Conservation (phyloP, 352 stramenopile species). For the Globisporangium sylvaticum region DNA sequence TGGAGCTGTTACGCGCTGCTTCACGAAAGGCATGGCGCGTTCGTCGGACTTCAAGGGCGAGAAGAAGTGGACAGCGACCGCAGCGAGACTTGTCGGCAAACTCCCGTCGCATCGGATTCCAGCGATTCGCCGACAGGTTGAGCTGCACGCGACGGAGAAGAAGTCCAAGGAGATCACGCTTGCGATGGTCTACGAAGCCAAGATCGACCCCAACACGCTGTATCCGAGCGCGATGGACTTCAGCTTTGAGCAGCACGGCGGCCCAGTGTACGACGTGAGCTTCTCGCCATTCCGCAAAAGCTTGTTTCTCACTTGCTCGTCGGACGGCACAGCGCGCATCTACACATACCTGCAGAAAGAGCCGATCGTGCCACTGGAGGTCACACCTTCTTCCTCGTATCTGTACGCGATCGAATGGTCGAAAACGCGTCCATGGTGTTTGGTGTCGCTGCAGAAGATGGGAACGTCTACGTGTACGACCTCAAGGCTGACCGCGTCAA, state of each 20-base stretch:
- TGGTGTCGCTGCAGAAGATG: slow-evolving; percentile 62
- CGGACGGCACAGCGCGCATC: slow-evolving; percentile 76
- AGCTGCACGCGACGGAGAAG: slow-evolving; percentile 56
- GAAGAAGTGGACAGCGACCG: slow-evolving; percentile 77
- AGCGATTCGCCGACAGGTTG: slow-evolving; percentile 61
- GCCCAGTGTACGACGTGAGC: slow-evolving; percentile 72
- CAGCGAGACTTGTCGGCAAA: slow-evolving; percentile 53
- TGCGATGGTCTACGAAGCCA: slow-evolving; percentile 69
- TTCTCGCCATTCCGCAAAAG: slow-evolving; percentile 85
- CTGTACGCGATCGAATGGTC: slow-evolving; percentile 77
- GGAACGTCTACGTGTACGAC: slow-evolving; percentile 73
- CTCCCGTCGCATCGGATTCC: slow-evolving; percentile 39
- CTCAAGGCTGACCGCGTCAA: slow-evolving; percentile 52
- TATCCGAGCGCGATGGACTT: slow-evolving; percentile 77
- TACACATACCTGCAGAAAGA: slow-evolving; percentile 66
- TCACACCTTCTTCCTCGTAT: slow-evolving; percentile 60
- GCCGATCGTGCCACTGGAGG: slow-evolving; percentile 59
- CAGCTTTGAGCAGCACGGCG: slow-evolving; percentile 63
- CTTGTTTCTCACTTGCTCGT: slow-evolving; percentile 72
- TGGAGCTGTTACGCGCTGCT: slow-evolving; percentile 63
- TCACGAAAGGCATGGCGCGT: slow-evolving; percentile 47
- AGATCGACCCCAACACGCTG: slow-evolving; percentile 48
- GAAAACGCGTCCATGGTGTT: slow-evolving; percentile 72
- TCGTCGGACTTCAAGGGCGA: slow-evolving; percentile 65
- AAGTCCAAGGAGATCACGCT: slow-evolving; percentile 67